Evolutionary conservation across 805 yeast species (phyloP).

Genomic region (Zygosaccharomyces lentus): DNA sequence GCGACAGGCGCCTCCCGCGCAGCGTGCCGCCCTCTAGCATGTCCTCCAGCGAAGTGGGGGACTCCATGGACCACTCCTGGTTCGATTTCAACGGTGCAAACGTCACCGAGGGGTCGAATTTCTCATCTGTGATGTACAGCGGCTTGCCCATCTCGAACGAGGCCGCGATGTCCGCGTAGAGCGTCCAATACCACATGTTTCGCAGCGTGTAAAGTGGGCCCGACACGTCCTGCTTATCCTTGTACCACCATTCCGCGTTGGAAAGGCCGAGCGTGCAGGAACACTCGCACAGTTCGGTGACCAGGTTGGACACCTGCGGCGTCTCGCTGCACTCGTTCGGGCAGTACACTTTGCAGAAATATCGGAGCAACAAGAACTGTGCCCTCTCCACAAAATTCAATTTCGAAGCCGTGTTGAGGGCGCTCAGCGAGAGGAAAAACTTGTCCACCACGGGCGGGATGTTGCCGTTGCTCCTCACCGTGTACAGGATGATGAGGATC

Average conservation of each 20-base stretch:
- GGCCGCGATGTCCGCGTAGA: slow-evolving; percentile 25
- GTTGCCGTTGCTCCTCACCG: slow-evolving; percentile 15
- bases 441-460: slow-evolving; percentile 19
- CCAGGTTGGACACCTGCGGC: slow-evolving; percentile 20
- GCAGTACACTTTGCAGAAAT: slow-evolving; percentile 17
- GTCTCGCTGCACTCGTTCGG: slow-evolving; percentile 21
- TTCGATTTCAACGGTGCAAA: neutral
- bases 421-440: slow-evolving; percentile 20
- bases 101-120: slow-evolving; percentile 11
- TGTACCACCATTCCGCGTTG: slow-evolving; percentile 21
- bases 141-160: slow-evolving; percentile 33
- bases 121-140: slow-evolving; percentile 18
- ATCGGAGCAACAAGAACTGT: slow-evolving; percentile 28
- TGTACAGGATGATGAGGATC: slow-evolving; percentile 20
- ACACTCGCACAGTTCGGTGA: slow-evolving; percentile 21
- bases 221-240: slow-evolving; percentile 11
- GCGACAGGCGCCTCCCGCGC: slow-evolving; percentile 7
- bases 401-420: slow-evolving; percentile 20
- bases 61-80: neutral
- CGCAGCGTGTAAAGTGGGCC: slow-evolving; percentile 18
- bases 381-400: slow-evolving; percentile 27
- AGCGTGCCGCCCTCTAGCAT: neutral
- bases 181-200: slow-evolving; percentile 24
- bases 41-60: neutral
- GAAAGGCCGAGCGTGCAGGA: slow-evolving; percentile 25